phyloP scores from a whole-genome alignment of 495 filamentous ascomycete genomes.

The Niebla homalea region DNA sequence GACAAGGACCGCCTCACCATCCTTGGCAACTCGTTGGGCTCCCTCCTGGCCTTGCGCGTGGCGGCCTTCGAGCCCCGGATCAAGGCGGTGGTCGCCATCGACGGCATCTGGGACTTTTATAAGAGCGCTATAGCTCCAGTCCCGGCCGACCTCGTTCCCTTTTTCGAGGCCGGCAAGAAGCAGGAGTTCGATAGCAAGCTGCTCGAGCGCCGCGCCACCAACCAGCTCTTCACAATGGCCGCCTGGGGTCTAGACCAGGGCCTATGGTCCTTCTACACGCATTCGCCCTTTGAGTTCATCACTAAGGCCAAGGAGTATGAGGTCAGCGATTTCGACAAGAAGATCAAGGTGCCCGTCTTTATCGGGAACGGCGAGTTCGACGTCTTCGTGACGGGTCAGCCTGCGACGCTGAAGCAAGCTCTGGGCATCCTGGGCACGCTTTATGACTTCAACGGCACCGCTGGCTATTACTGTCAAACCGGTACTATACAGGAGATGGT shows the following conservation, averaged over 20 bases:
- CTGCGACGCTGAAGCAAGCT: slow-evolving; percentile 18
- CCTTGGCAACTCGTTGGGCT: slow-evolving; percentile 28
- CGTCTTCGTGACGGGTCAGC: slow-evolving; percentile 24
- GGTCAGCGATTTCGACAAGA: slow-evolving; percentile 17
- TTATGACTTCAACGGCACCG: slow-evolving; percentile 15
- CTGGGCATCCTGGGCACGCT: slow-evolving; percentile 23
- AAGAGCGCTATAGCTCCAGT: background rate
- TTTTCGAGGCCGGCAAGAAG: background rate
- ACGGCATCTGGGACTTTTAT: slow-evolving; percentile 24
- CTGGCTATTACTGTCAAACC: slow-evolving; percentile 21
- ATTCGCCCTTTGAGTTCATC: slow-evolving; percentile 21
- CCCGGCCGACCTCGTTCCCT: background rate
- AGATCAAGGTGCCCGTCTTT: slow-evolving; percentile 24
- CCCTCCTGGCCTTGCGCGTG: slow-evolving; percentile 25
- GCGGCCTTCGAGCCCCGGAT: slow-evolving; percentile 33
- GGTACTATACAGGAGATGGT: slow-evolving; percentile 12
- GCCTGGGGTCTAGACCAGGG: slow-evolving; percentile 29
- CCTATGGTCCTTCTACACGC: slow-evolving; percentile 27
- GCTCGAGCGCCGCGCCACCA: background rate
- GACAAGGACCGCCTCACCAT: slow-evolving; percentile 20
- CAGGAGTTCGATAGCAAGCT: background rate
- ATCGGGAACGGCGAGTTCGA: slow-evolving; percentile 26
- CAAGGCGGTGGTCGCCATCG: slow-evolving; percentile 25
- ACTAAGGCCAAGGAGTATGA: slow-evolving; percentile 12
- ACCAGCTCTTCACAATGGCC: background rate